Base-by-base conservation (phyloP, 2,329 filamentous ascomycete genomes). In the Diplocarpon mali region DNA sequence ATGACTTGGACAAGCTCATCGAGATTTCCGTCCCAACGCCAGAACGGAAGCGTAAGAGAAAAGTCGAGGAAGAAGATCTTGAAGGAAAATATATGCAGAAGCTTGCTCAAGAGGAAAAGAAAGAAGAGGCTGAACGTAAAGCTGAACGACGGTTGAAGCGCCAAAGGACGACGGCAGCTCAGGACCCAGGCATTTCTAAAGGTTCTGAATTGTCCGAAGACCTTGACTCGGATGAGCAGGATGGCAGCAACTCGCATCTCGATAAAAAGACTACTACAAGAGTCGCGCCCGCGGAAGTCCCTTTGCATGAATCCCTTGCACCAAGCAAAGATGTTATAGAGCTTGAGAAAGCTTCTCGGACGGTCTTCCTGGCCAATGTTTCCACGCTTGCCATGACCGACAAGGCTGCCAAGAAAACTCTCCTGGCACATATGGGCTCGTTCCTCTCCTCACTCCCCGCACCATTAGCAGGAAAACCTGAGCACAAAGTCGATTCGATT, bases 301-400 rank as follows among this genome's bases (percentile, higher is more conserved):
- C 60, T 20, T 12, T 58, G 13, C 78, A 83, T 55, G 79, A 80
- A 59, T 77, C 72, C 44, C 68, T 76, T 32, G 64, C 62, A 52
- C 69, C 66, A 43, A 65, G 66, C 62, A 73, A 68, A 65, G 78
- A 71, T 63, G 68, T 56, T 38, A 67, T 69, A 16, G 85, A 93
- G 52, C 57, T 93, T 2, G 85, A 93, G 46, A 95, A 94, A 68
- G 85, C 90, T 8, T 76, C 77, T 46, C 83, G 92, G 45, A 98
- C 92, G 6, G 79, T 96, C 35, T 98, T 96, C 66, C 70, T 98
- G 11, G 84, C 85, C 58, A 98, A 98, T 59, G 86, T 98, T 37
- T 88, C 88, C 12, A 81, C 76, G 16, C 71, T 82, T 42, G 87
- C 86, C 35, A 86, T 96, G 58, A 84, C 79, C 39, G 88, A 84